A percentile compares a stretch with the other conserved stretches of the same genome.
Evolutionary conservation across 257 asterid species (phyloP).

Genomic region (Capsicum chinense): DNA sequence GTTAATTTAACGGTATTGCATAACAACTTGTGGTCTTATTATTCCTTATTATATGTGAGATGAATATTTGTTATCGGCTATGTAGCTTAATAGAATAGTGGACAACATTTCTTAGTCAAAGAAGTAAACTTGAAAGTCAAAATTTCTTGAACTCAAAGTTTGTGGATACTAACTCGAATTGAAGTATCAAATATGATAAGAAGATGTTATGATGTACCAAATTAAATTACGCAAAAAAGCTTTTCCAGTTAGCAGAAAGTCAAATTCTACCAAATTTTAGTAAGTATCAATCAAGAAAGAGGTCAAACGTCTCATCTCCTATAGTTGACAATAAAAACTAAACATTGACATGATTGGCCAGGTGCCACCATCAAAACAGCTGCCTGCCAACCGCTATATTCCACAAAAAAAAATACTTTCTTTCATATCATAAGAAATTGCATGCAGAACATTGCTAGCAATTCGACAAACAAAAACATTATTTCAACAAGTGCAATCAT

Average conservation of each 20-base stretch:
- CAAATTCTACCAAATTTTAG: neutral
- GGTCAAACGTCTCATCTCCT: neutral
- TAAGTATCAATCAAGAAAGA: neutral
- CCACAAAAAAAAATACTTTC: neutral
- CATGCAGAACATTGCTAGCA: neutral
- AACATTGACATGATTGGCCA: neutral
- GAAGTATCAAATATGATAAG: too few relatives aligned
- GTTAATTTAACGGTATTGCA: slow-evolving; percentile 1
- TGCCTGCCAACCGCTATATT: neutral
- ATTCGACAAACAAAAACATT: neutral
- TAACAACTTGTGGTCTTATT: neutral
- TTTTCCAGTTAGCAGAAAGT: neutral
- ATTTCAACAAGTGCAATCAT: neutral
- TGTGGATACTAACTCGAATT: neutral
- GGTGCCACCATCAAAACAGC: neutral
- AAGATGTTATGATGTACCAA: slow-evolving; percentile 9
- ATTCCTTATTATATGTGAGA: neutral
- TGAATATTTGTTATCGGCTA: neutral
- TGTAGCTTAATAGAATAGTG: neutral
- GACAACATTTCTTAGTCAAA: neutral
- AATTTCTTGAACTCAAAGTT: neutral
- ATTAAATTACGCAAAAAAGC: slow-evolving; percentile 6
- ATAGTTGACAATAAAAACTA: neutral
- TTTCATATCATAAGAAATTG: neutral
- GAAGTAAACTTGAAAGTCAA: neutral